These are phyloP conservation scores for Lecanicillium sp. DNA, from an alignment of 2,329 filamentous ascomycete genomes.

Conservation along the genomic window DNA sequence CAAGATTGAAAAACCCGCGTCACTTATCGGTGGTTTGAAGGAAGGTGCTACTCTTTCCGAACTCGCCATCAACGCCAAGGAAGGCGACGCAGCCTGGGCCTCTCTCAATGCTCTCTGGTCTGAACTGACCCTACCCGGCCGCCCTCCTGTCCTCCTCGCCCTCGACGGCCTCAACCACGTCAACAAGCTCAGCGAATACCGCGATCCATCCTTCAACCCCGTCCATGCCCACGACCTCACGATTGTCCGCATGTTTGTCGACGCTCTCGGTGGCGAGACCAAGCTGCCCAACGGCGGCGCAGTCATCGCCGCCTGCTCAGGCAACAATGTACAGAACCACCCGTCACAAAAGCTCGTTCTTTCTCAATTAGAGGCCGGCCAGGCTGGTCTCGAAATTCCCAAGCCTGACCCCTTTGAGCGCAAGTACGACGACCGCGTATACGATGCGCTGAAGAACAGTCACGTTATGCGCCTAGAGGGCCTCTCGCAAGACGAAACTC, in stretches of 20 bases:
- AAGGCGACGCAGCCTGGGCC: slow-evolving; percentile 70
- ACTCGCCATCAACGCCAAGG: slow-evolving; percentile 62
- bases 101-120: slow-evolving; percentile 74
- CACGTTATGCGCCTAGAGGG: slow-evolving; percentile 53
- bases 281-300: slow-evolving; percentile 65
- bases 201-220: slow-evolving; percentile 56
- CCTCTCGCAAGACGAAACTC: slow-evolving; percentile 65
- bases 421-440: slow-evolving; percentile 49
- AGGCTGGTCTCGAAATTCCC: slow-evolving; percentile 28
- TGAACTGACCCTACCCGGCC: slow-evolving; percentile 55
- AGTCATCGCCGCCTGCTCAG: slow-evolving; percentile 65
- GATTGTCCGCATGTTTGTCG: slow-evolving; percentile 66
- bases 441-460: slow-evolving; percentile 41
- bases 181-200: slow-evolving; percentile 73
- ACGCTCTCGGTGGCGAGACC: slow-evolving; percentile 55
- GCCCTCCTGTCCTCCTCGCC: slow-evolving; percentile 58
- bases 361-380: slow-evolving; percentile 40
- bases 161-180: slow-evolving; percentile 75
- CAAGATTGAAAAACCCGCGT: slow-evolving; percentile 35
- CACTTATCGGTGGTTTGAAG: slow-evolving; percentile 32
- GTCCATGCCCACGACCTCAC: slow-evolving; percentile 84
- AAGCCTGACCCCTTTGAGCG: slow-evolving; percentile 43
- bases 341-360: slow-evolving; percentile 63
- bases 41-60: slow-evolving; percentile 57
- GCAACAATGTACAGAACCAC: slow-evolving; percentile 58